Evolutionary conservation across 2,329 filamentous ascomycete genomes (phyloP), one percentile per base, ranked within the genome.

Genomic region (Beauveria sp.): DNA sequence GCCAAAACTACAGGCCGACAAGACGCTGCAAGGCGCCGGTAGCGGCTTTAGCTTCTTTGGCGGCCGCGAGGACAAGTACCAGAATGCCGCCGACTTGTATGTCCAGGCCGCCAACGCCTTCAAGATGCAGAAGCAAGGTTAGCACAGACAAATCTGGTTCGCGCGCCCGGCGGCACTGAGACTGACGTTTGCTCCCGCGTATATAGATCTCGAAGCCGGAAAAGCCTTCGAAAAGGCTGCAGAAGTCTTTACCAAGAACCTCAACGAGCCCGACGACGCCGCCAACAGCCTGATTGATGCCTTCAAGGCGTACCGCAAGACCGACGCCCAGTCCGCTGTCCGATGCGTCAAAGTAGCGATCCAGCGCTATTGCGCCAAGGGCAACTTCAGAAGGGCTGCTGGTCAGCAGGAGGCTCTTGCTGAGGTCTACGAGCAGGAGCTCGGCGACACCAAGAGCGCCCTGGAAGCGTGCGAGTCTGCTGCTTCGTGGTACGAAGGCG

Each of bases 281-380:
- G 92, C 93, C 65, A 96, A 96, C 76, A 88, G 89, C 53, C 79
- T 92, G 63, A 85, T 88, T 69, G 92, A 97, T 73, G 94, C 94
- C 57, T 97, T 92, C 83, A 97, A 97, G 80, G 89, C 91, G 63
- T 97, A 97, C 78, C 84, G 88, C 69, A 96, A 92, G 76, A 86
- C 89, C 58, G 86, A 90, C 69, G 92, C 92, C 22, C 82, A 91
- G 71, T 88, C 93, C 69, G 93, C 92, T 18, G 90, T 89, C 48
- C 81, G 90, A 64, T 92, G 90, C 70, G 79, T 97, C 61, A 85
- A 91, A 65, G 78, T 86, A 66, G 89, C 92, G 46, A 91, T 97
- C 71, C 80, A 86, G 62, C 90, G 94, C 73, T 97, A 96, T 76
- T 93, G 91, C 67, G 77, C 84, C 67, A 92, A 92, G 76, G 92